Conservation (phyloP, 371 early-diverging fungal species). For the Lichtheimia corymbifera region DNA sequence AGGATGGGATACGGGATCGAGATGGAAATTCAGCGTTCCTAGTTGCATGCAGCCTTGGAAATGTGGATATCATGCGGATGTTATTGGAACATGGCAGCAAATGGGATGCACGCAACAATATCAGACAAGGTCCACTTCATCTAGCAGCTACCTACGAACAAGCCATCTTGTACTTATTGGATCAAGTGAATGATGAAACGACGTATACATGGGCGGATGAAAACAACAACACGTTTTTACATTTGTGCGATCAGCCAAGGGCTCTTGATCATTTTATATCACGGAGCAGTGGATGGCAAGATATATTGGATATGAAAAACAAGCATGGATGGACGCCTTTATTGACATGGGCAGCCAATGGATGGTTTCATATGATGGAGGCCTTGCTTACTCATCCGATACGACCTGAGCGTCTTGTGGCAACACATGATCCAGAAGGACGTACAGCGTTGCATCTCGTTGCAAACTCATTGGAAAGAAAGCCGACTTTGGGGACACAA, state of each 20-base stretch:
- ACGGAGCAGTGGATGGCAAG: not conserved
- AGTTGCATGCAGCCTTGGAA: constrained; percentile 14
- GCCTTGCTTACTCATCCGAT: constrained; percentile 14
- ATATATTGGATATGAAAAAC: constrained; percentile 25
- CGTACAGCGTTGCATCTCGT: constrained; percentile 1
- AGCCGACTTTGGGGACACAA: constrained; percentile 7
- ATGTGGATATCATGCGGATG: not conserved
- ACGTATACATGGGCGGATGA: constrained; percentile 22
- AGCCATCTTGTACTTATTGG: constrained; percentile 13
- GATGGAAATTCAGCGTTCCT: constrained; percentile 47
- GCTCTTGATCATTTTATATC: constrained; percentile 19
- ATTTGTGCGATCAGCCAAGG: constrained; percentile 27
- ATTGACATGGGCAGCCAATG: constrained; percentile 46
- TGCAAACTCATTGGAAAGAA: not conserved
- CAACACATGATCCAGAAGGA: constrained; percentile 3
- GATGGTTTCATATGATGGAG: constrained; percentile 35
- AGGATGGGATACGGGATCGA: constrained; percentile 29
- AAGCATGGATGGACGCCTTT: constrained; percentile 36
- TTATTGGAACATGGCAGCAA: constrained; percentile 3
- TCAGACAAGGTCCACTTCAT: constrained; percentile 27
- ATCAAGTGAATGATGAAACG: constrained; percentile 3
- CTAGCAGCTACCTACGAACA: constrained; percentile 12
- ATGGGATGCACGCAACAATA: not conserved
- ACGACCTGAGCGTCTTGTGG: no score
- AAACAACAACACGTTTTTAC: constrained; percentile 44